Base-by-base conservation (phyloP, 257 asterid species). In the Catharanthus roseus region DNA sequence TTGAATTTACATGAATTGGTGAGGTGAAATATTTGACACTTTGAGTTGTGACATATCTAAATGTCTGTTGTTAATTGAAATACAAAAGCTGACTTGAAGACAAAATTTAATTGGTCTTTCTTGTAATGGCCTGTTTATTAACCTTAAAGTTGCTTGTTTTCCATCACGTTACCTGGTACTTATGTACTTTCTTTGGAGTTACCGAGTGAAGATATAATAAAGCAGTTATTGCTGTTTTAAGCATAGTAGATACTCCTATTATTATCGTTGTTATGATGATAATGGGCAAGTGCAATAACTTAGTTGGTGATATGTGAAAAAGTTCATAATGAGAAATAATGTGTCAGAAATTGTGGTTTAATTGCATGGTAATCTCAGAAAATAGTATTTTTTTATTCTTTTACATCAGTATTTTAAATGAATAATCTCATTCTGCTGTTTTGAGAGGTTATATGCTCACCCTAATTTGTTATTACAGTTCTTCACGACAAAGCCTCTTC, bases 401-500 rank as follows among this genome's bases (percentile, higher is more conserved):
- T 55, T 56, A 11, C 68, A 26, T 63, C 3, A 63, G 6, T 18
- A 47, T 8, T 11, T 68, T n/a, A n/a, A n/a, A n/a, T n/a, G n/a
- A n/a, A 64, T 49, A 54, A 42, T 26, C 29, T 61, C 57, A 38
- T 56, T 51, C 34, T 15, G 18, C 45, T 29, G 45, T 74, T 42
- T 15, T 6, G 31, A 21, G 7, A 6, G 26, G 11, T 24, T 66
- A 24, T 64, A 16, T 68, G 0, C 44, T 70, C 41, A 69, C 5
- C 47, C 31, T 62, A 49, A 11, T 33, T 74, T 23, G 54, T 41
- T 56, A 19, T 58, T 74, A 66, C 86, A 93, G 98, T 93, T 88
- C 86, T 90, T 93, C 79, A 86, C 84, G 34, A 67, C 87, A 21
- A 79, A 81, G 76, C 98, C 98, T 86, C 93, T 82, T 70, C 96